phyloP scores from a whole-genome alignment of 2,329 filamentous ascomycete species.

The Aureobasidium uvarum region DNA sequence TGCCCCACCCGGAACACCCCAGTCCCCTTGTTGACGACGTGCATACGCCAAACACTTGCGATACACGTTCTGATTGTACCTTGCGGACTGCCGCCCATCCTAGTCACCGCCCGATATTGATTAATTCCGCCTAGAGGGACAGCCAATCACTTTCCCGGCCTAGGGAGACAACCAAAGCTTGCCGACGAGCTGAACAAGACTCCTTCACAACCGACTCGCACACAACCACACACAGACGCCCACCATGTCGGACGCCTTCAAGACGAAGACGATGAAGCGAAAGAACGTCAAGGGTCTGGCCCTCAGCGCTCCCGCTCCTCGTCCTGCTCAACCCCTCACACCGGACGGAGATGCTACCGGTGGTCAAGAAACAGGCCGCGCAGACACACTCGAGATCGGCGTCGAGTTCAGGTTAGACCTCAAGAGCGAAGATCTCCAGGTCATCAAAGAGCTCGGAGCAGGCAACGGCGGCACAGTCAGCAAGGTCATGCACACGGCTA shows the following conservation, averaged over 20 bases:
- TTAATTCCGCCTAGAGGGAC: background rate
- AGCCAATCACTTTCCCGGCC: constrained; percentile 16
- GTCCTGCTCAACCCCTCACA: constrained; percentile 67
- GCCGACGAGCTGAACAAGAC: background rate
- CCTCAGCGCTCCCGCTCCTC: constrained; percentile 73
- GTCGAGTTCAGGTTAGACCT: constrained; percentile 95
- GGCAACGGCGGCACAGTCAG: constrained; percentile 98
- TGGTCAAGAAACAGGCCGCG: constrained; percentile 57
- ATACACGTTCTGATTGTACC: background rate
- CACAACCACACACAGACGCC: constrained; percentile 2
- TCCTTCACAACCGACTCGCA: background rate
- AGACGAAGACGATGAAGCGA: constrained; percentile 84
- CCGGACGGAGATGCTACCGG: constrained; percentile 64
- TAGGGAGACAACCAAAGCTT: constrained; percentile 3
- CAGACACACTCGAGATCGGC: constrained; percentile 85
- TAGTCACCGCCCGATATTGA: constrained; percentile 1
- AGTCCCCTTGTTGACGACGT: constrained; percentile 16
- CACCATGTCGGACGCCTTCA: constrained; percentile 59
- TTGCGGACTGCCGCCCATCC: background rate
- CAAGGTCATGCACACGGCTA: constrained; percentile 93
- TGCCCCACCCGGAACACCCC: constrained; percentile 7
- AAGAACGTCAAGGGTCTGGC: constrained; percentile 98
- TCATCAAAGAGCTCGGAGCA: constrained; percentile 89
- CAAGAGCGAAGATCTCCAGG: constrained; percentile 84
- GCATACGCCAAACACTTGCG: constrained; percentile 5